Evolutionary conservation across 352 stramenopile species (phyloP).

Genomic region (Globisporangium spinosum): DNA sequence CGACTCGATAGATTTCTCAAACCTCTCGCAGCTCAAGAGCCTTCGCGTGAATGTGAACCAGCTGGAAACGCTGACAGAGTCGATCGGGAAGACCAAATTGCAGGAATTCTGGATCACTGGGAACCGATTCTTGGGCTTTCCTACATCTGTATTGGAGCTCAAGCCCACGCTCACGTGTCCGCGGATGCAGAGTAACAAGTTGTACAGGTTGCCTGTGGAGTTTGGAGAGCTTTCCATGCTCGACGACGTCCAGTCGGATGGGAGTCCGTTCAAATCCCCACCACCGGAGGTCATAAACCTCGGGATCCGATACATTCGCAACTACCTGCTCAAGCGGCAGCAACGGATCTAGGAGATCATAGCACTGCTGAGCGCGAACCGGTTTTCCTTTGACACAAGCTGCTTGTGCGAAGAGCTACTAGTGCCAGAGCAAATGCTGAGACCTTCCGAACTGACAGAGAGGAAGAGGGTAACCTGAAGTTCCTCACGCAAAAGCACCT

Average conservation of each 20-base stretch:
- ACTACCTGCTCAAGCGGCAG: constrained; percentile 58
- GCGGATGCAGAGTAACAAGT: constrained; percentile 71
- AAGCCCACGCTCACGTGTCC: constrained; percentile 37
- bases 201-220: constrained; percentile 49
- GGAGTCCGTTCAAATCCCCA: constrained; percentile 71
- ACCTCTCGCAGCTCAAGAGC: constrained; percentile 29
- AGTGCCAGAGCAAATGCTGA: background rate
- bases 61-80: constrained; percentile 38
- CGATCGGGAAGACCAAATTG: constrained; percentile 35
- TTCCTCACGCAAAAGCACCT: constrained; percentile 57
- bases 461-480: constrained; percentile 15
- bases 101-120: constrained; percentile 58
- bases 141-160: constrained; percentile 36
- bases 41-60: constrained; percentile 51
- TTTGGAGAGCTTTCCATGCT: constrained; percentile 48
- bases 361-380: constrained; percentile 32
- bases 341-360: constrained; percentile 52
- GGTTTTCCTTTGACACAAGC: constrained; percentile 33
- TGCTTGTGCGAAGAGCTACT: constrained; percentile 23
- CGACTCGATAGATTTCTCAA: constrained; percentile 37
- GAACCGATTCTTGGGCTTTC: constrained; percentile 53
- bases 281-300: constrained; percentile 61
- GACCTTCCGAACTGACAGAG: background rate
- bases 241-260: constrained; percentile 52
- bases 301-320: constrained; percentile 41